These are phyloP conservation scores for Microsporum audouinii DNA, from an alignment of 2,329 filamentous ascomycete genomes.

Conservation along the genomic window DNA sequence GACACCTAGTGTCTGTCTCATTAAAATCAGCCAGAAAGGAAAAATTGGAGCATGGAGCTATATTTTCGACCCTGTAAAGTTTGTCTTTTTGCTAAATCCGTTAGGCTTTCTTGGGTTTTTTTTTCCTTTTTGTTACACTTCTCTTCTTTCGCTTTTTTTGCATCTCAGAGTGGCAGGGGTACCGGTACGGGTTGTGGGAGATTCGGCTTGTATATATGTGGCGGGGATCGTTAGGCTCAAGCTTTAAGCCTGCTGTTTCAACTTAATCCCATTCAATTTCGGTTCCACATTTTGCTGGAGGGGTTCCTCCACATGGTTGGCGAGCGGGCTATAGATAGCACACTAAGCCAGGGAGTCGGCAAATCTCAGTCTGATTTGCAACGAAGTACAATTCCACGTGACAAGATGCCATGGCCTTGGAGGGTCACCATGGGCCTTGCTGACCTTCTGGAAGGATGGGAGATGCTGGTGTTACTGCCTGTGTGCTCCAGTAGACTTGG, in stretches of 20 bases:
- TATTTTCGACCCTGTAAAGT: neutral
- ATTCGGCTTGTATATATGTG: neutral
- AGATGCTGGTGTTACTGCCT: neutral
- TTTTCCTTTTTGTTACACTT: neutral
- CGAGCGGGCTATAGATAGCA: constrained; percentile 3
- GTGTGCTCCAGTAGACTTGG: neutral
- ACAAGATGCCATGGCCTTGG: neutral
- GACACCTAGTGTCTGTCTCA: constrained; percentile 4
- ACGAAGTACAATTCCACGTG: neutral
- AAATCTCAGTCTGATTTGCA: constrained; percentile 2
- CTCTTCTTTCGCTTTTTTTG: neutral
- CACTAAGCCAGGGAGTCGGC: neutral
- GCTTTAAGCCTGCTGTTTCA: constrained; percentile 1
- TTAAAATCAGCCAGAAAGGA: neutral
- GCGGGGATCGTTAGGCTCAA: neutral
- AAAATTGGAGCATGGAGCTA: constrained; percentile 5
- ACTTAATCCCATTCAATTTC: constrained; percentile 4
- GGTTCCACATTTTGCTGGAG: constrained; percentile 4
- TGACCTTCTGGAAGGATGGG: neutral
- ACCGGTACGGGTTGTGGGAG: neutral
- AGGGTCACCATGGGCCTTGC: neutral
- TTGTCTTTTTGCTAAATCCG: neutral
- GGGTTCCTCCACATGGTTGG: constrained; percentile 5
- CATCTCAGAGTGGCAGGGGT: neutral
- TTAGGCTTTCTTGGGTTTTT: neutral